Percentiles rank a stretch among this genome's conserved stretches.
phyloP scores from a whole-genome alignment of 768 basidiomycete species.

The Pulveroboletus sp. region DNA sequence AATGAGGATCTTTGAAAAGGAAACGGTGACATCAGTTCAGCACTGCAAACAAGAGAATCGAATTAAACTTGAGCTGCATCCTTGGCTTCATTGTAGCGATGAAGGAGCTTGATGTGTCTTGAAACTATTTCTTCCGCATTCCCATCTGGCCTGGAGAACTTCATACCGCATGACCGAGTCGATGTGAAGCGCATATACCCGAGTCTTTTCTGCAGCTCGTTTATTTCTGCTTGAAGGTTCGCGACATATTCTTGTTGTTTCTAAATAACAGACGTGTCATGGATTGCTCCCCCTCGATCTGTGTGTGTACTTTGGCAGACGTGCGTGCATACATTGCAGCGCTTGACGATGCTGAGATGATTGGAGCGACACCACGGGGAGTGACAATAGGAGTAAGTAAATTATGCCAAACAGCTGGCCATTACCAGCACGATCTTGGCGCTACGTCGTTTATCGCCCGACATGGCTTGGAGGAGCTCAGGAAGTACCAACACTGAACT shows the following conservation, averaged over 20 bases:
- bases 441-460: background rate
- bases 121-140: conserved; percentile 59
- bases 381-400: conserved; percentile 16
- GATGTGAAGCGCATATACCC: conserved; percentile 32
- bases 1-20: conserved; percentile 57
- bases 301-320: conserved; percentile 25
- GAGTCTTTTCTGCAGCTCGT: conserved; percentile 41
- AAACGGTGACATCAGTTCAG: conserved; percentile 1
- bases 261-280: conserved; percentile 25
- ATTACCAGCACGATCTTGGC: too few relatives aligned
- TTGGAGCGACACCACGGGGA: too few relatives aligned
- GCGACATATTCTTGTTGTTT: conserved; percentile 47
- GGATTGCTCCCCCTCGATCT: background rate
- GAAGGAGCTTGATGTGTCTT: conserved; percentile 65
- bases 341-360: background rate
- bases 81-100: conserved; percentile 77
- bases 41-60: background rate
- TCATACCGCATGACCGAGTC: background rate
- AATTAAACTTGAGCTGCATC: conserved; percentile 67
- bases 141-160: conserved; percentile 32
- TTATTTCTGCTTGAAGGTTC: conserved; percentile 46
- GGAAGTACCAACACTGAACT: conserved; percentile 71
- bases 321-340: conserved; percentile 27
- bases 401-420: conserved; percentile 8
- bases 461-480: conserved; percentile 81